Evolutionary conservation across 2,329 filamentous ascomycete species (phyloP).

Genomic region (Penicillium janthinellum): DNA sequence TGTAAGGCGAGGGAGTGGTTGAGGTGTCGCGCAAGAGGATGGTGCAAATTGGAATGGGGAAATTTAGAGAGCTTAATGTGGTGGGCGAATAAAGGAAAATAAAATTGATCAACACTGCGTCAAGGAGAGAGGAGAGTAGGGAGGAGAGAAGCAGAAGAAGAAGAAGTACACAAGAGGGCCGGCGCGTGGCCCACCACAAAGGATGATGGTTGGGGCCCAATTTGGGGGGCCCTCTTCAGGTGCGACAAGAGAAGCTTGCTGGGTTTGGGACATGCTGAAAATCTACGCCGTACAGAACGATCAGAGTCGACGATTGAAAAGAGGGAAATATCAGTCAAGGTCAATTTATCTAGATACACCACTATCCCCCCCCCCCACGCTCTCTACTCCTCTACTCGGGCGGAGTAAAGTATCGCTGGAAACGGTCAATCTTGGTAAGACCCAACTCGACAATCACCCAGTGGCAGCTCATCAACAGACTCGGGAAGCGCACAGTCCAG

Average conservation of each 20-base stretch:
- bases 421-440: slow-evolving; percentile 52
- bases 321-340: background rate
- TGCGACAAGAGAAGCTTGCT: no score
- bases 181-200: no score
- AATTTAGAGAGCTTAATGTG: background rate
- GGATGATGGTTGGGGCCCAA: no score
- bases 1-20: background rate
- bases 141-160: background rate
- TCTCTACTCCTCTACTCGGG: slow-evolving; percentile 32
- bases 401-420: slow-evolving; percentile 46
- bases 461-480: slow-evolving; percentile 76
- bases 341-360: background rate
- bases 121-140: background rate
- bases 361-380: background rate
- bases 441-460: slow-evolving; percentile 68
- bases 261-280: no score
- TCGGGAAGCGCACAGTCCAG: slow-evolving; percentile 79
- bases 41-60: background rate
- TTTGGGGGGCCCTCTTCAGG: no score
- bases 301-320: background rate
- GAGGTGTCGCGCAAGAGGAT: background rate
- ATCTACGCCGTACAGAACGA: no score
- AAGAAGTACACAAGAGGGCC: no score
- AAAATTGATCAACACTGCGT: background rate
- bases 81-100: background rate